A percentile compares a stretch with the other conserved stretches of the same genome.
These are phyloP conservation scores for Hortaea sp. DNA, from an alignment of 2,329 filamentous ascomycete genomes.

Conservation along the genomic window DNA sequence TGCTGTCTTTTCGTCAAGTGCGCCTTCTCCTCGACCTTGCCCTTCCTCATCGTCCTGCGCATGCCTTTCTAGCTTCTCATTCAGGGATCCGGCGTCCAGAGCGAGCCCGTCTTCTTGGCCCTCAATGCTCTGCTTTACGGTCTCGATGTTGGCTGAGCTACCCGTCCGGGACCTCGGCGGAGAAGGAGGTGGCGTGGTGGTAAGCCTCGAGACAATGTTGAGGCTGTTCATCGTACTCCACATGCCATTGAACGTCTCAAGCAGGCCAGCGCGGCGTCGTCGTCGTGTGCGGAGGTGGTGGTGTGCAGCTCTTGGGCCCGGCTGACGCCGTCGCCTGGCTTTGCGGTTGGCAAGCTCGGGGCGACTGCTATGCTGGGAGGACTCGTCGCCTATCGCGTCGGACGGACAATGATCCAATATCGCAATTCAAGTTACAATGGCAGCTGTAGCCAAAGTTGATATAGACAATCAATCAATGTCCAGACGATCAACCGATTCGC, in stretches of 20 bases:
- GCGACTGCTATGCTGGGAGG: no score
- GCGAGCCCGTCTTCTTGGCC: constrained; percentile 3
- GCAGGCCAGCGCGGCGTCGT: no score
- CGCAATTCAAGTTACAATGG: no score
- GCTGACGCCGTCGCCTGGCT: no score
- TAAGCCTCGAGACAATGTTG: constrained; percentile 78
- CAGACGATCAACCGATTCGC: no score
- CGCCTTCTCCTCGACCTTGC: background rate
- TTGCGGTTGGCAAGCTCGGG: no score
- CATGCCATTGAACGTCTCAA: constrained; percentile 3
- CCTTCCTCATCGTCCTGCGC: constrained; percentile 2
- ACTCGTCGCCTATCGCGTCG: no score
- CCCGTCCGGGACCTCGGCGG: constrained; percentile 39
- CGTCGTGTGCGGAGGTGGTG: no score
- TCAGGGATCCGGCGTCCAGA: constrained; percentile 13
- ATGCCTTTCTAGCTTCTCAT: constrained; percentile 13
- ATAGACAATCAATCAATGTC: no score
- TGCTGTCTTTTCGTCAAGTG: constrained; percentile 55
- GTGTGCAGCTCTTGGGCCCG: no score
- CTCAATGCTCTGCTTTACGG: constrained; percentile 2
- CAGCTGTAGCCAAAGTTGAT: no score
- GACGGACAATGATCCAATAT: no score
- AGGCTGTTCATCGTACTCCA: constrained; percentile 77
- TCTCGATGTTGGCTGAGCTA: constrained; percentile 15
- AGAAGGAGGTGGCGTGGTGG: constrained; percentile 43